Percentiles rank a stretch among this genome's conserved stretches.
Evolutionary conservation across 495 filamentous ascomycete species (phyloP).

Genomic region (Extremus antarcticus): DNA sequence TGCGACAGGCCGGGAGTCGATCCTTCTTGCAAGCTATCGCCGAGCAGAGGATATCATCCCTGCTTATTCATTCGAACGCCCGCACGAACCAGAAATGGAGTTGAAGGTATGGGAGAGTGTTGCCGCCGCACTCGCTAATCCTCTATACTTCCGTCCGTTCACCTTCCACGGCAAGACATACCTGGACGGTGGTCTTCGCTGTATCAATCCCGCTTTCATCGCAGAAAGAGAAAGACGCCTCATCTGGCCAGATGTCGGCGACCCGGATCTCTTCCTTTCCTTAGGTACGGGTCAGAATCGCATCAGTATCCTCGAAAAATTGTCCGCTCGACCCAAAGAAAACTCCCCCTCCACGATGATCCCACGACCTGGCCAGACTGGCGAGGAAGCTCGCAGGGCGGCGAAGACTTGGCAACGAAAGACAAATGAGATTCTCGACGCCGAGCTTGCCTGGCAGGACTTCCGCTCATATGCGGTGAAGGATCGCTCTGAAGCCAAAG

Average conservation of each 20-base stretch:
- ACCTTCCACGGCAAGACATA: slow-evolving; percentile 31
- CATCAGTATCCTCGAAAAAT: slow-evolving; percentile 10
- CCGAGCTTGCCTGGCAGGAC: slow-evolving; percentile 16
- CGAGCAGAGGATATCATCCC: slow-evolving; percentile 21
- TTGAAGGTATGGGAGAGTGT: slow-evolving; percentile 37
- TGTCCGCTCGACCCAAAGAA: slow-evolving; percentile 6
- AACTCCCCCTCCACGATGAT: background rate
- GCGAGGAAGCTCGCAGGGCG: slow-evolving; percentile 5
- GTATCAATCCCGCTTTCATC: slow-evolving; percentile 39
- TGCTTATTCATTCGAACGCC: slow-evolving; percentile 36
- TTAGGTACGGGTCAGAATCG: slow-evolving; percentile 30
- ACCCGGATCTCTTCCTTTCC: slow-evolving; percentile 42
- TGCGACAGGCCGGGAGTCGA: slow-evolving; percentile 26
- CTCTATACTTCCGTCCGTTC: slow-evolving; percentile 39
- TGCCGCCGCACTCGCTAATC: slow-evolving; percentile 40
- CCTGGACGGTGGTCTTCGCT: slow-evolving; percentile 36
- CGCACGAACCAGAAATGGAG: slow-evolving; percentile 33
- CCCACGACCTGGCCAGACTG: slow-evolving; percentile 3
- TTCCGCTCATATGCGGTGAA: slow-evolving; percentile 8
- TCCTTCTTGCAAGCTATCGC: slow-evolving; percentile 45
- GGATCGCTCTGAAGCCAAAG: slow-evolving; percentile 10
- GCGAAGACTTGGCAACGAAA: slow-evolving; percentile 7
- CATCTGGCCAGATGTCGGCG: slow-evolving; percentile 36
- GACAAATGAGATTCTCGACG: slow-evolving; percentile 14
- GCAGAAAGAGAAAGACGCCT: slow-evolving; percentile 38